These are phyloP conservation scores for Castanopsis chinensis DNA, from an alignment of 306 rosid genomes.

Conservation along the genomic window DNA sequence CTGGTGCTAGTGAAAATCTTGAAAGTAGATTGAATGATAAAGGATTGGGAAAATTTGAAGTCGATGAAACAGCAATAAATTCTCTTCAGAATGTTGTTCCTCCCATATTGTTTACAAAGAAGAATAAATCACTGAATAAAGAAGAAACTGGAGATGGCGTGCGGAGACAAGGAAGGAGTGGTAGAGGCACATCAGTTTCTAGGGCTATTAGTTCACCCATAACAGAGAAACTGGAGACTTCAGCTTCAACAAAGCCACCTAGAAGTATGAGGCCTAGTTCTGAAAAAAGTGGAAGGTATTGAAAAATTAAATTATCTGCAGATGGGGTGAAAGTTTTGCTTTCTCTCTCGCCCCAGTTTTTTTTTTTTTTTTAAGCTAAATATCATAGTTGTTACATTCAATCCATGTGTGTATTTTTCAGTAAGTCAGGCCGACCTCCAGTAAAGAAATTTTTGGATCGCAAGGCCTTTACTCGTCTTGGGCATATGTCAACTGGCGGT, in stretches of 20 bases:
- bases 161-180: constrained; percentile 63
- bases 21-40: constrained; percentile 64
- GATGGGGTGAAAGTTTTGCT: not conserved
- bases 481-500: constrained; percentile 43
- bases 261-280: constrained; percentile 48
- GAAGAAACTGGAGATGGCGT: constrained; percentile 56
- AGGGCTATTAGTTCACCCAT: constrained; percentile 45
- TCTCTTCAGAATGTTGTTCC: constrained; percentile 41
- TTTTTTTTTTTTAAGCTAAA: not conserved
- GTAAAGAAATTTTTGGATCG: constrained; percentile 68
- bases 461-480: constrained; percentile 53
- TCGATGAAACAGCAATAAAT: constrained; percentile 44
- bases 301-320: not conserved
- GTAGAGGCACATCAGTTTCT: constrained; percentile 51
- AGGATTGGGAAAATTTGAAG: constrained; percentile 42
- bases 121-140: constrained; percentile 44
- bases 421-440: constrained; percentile 77
- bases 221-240: constrained; percentile 58
- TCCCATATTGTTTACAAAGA: constrained; percentile 34
- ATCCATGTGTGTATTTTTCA: constrained; percentile 39
- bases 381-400: constrained; percentile 1
- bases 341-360: not conserved
- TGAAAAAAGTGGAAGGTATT: constrained; percentile 74
- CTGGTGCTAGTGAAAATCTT: constrained; percentile 57
- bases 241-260: constrained; percentile 50